phyloP scores from a whole-genome alignment of 306 rosid species.

The Prosopis cineraria region DNA sequence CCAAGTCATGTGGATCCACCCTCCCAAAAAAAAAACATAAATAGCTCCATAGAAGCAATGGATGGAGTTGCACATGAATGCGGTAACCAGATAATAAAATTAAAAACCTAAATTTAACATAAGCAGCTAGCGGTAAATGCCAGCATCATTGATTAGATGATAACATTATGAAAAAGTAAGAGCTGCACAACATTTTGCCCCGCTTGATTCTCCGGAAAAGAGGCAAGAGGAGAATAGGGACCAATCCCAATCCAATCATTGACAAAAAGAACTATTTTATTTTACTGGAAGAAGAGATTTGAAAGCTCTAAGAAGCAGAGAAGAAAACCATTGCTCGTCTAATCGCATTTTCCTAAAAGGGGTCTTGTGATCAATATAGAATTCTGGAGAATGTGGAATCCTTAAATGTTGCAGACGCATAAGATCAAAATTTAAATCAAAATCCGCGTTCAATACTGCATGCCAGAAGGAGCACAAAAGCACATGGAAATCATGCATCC shows the following conservation, averaged over 20 bases:
- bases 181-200: neutral
- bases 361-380: conserved; percentile 6
- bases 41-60: neutral
- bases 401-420: neutral
- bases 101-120: neutral
- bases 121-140: neutral
- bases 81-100: neutral
- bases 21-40: neutral
- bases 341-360: neutral
- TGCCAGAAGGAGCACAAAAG: neutral
- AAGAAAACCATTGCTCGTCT: neutral
- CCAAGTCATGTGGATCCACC: neutral
- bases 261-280: neutral
- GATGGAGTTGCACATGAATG: neutral
- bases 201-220: neutral
- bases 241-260: conserved; percentile 1
- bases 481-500: neutral
- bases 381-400: neutral
- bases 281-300: neutral
- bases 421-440: neutral
- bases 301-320: neutral
- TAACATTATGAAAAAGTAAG: neutral
- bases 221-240: neutral
- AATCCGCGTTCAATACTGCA: neutral
- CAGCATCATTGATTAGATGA: neutral